phyloP scores from a whole-genome alignment of 495 filamentous ascomycete species.

The Cryomyces antarcticus region DNA sequence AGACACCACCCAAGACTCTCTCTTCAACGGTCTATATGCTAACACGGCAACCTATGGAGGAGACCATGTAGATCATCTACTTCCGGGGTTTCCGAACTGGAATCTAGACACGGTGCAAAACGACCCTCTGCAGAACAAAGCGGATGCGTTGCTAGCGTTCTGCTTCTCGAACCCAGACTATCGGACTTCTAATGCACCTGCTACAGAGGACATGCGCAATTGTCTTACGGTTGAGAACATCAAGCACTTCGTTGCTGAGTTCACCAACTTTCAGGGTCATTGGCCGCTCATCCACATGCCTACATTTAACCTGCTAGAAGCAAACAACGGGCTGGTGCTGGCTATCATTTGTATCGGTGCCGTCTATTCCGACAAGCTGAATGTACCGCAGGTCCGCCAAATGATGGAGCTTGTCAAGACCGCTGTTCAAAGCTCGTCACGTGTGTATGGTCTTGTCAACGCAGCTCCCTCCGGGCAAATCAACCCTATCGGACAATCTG shows the following conservation, averaged over 20 bases:
- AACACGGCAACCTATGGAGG: slow-evolving; percentile 11
- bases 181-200: neutral
- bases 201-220: slow-evolving; percentile 18
- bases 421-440: slow-evolving; percentile 29
- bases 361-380: slow-evolving; percentile 38
- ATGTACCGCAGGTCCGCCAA: slow-evolving; percentile 31
- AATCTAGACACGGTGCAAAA: slow-evolving; percentile 5
- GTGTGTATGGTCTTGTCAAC: slow-evolving; percentile 20
- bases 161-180: slow-evolving; percentile 27
- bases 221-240: slow-evolving; percentile 34
- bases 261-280: slow-evolving; percentile 42
- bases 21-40: slow-evolving; percentile 9
- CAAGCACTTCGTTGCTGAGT: slow-evolving; percentile 38
- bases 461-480: slow-evolving; percentile 15
- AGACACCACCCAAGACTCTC: neutral
- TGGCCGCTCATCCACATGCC: slow-evolving; percentile 50
- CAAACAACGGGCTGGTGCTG: slow-evolving; percentile 37
- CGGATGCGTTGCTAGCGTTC: slow-evolving; percentile 20
- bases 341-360: slow-evolving; percentile 46
- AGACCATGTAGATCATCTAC: neutral
- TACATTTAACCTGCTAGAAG: slow-evolving; percentile 38
- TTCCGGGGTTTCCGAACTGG: slow-evolving; percentile 12
- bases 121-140: slow-evolving; percentile 18
- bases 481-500: slow-evolving; percentile 10
- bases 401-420: slow-evolving; percentile 33